Conservation (phyloP, 2,329 filamentous ascomycete species). For the Colletotrichum noveboracense region DNA sequence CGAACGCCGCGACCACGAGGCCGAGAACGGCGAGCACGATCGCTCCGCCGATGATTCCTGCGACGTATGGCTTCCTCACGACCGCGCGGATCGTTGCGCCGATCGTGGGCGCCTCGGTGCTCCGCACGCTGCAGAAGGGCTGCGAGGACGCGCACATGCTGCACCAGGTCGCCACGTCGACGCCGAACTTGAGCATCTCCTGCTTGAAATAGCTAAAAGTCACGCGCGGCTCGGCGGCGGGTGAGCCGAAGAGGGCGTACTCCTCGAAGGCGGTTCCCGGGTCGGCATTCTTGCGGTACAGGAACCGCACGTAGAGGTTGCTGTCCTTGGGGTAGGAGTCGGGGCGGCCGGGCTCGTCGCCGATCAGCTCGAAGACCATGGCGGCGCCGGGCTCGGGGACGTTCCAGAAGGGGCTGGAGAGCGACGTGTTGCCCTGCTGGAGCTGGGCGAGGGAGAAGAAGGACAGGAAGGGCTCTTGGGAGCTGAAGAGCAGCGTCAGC, state of each 20-base stretch:
- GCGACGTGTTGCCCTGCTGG: slow-evolving; percentile 54
- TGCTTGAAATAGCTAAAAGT: slow-evolving; percentile 42
- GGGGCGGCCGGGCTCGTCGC: slow-evolving; percentile 27
- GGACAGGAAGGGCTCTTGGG: slow-evolving; percentile 58
- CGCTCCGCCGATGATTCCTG: slow-evolving; percentile 52
- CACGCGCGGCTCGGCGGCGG: slow-evolving; percentile 36
- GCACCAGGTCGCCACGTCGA: slow-evolving; percentile 48
- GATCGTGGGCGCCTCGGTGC: not conserved
- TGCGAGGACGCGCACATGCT: slow-evolving; percentile 39
- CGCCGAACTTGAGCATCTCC: slow-evolving; percentile 39
- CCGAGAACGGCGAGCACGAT: slow-evolving; percentile 42
- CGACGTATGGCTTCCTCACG: slow-evolving; percentile 38
- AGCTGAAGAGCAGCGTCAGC: slow-evolving; percentile 59
- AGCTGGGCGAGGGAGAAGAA: slow-evolving; percentile 58
- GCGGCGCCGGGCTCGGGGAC: slow-evolving; percentile 73
- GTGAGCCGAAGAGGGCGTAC: slow-evolving; percentile 46
- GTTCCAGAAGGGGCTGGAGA: slow-evolving; percentile 37
- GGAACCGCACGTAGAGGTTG: slow-evolving; percentile 59
- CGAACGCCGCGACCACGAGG: slow-evolving; percentile 35
- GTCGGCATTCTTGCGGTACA: slow-evolving; percentile 56
- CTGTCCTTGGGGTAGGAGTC: slow-evolving; percentile 32
- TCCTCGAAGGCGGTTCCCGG: slow-evolving; percentile 35
- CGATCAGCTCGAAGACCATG: slow-evolving; percentile 74
- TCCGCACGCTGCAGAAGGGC: slow-evolving; percentile 40
- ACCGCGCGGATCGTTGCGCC: not conserved